A percentile compares a stretch with the other conserved stretches of the same genome.
Conservation (phyloP, 805 yeast genomes). For the Osmozyma mogii region DNA sequence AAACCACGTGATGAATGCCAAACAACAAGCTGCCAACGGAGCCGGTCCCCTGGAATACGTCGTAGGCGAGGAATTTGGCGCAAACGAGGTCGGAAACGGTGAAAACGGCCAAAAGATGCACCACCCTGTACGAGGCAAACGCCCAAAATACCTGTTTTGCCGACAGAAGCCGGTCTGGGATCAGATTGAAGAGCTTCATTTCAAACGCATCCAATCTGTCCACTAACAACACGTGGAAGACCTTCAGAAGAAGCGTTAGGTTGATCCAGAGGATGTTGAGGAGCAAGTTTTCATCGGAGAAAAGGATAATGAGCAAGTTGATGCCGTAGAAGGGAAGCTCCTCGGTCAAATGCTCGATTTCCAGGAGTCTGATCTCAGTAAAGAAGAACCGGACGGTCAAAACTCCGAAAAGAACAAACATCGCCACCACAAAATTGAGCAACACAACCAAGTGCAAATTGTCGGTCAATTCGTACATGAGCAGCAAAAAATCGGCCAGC, state of each 20-base stretch:
- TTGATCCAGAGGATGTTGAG: constrained; percentile 35
- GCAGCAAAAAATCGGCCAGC: constrained; percentile 5
- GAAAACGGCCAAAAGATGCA: constrained; percentile 38
- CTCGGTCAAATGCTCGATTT: constrained; percentile 54
- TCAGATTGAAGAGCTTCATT: no score
- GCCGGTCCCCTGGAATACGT: constrained; percentile 41
- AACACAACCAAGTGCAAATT: constrained; percentile 8
- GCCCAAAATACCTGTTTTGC: no score
- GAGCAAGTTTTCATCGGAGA: constrained; percentile 54
- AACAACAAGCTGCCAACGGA: constrained; percentile 55
- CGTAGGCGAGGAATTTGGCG: constrained; percentile 50
- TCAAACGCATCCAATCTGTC: constrained; percentile 40
- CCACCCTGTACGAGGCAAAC: constrained; percentile 15
- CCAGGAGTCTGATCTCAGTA: constrained; percentile 70
- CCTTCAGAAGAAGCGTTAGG: constrained; percentile 36
- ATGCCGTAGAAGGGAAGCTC: constrained; percentile 26
- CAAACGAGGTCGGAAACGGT: constrained; percentile 43
- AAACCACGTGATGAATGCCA: constrained; percentile 69
- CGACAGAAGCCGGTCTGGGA: no score
- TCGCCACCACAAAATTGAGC: constrained; percentile 11
- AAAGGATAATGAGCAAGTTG: constrained; percentile 55
- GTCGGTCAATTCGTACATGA: constrained; percentile 11
- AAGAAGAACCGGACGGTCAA: constrained; percentile 45
- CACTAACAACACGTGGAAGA: constrained; percentile 68
- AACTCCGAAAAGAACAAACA: constrained; percentile 12